Base-by-base conservation (phyloP, 1,284 basidiomycete genomes). In the Ceratobasidium theobromae region DNA sequence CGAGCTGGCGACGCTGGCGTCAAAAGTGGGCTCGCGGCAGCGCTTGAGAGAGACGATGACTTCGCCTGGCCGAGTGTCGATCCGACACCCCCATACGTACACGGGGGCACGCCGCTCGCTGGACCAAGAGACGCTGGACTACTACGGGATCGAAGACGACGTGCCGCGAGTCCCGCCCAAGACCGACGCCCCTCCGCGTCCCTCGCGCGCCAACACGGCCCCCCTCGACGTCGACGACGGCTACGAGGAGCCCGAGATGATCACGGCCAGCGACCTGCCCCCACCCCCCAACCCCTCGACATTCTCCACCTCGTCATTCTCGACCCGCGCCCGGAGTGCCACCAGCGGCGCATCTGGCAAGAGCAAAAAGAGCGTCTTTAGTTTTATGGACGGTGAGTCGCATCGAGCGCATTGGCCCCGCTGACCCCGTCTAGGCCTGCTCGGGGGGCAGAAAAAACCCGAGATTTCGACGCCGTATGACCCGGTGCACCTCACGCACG, bases 401-500 rank as follows among this genome's bases (percentile, higher is more conserved):
- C 30, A 9, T 38, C 3, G 23, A 18, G 41, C 35, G 1, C 25
- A 4, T 25, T 21, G 33, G 4, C 18, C 38, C 33, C 32, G 18
- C 58, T 45, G 1, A 41, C 16, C 8, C 30, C 27, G 23, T 46
- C 52, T 69, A 81, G 91, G 93, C 71, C 86, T 95, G 71, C 86
- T 95, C 74, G 87, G 84, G 69, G 82, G 84, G 52, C 83, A 85
- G 67, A 95, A 93, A 79, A 85, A 91, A 45, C 88, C 89, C 18
- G 94, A 97, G 78, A 99, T 99, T 79, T 95, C 92, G 71, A 97
- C 94, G 1, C 96, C 72, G 9, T 99, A 98, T 76, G 97, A 99
- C 77, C 97, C 97, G n/a, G 95, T 99, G 41, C 97, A 99, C 79
- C 87, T 99, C 71, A 99, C 96, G 0, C 97, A 99, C 75, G 97